These are phyloP conservation scores for Sinapis alba DNA, from an alignment of 441 rosid species.

Conservation along the genomic window DNA sequence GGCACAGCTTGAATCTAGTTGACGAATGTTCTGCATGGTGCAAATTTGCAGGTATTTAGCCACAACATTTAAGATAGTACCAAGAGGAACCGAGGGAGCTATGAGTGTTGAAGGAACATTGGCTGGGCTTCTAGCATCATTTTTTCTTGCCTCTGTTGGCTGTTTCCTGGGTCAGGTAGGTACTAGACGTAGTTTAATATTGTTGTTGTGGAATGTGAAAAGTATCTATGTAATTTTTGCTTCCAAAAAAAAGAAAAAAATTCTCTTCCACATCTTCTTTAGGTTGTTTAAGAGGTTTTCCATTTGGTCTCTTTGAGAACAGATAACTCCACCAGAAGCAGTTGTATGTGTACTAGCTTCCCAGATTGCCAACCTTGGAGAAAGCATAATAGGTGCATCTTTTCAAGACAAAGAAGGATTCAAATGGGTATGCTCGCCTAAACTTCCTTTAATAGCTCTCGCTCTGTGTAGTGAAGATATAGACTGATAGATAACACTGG, in stretches of 20 bases:
- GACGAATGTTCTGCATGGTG: constrained; percentile 4
- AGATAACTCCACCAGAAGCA: constrained; percentile 72
- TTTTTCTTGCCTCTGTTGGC: constrained; percentile 69
- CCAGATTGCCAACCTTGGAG: constrained; percentile 91
- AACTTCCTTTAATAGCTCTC: neutral
- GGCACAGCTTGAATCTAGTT: neutral
- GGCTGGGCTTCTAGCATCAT: constrained; percentile 83
- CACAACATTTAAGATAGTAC: constrained; percentile 83
- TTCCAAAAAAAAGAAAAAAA: neutral
- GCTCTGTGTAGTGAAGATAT: neutral
- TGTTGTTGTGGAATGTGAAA: neutral
- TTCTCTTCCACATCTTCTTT: neutral
- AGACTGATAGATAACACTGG: neutral
- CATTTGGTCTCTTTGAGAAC: constrained; percentile 30
- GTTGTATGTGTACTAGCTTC: constrained; percentile 83
- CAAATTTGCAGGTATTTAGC: constrained; percentile 57
- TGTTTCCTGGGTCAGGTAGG: constrained; percentile 86
- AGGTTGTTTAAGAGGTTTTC: neutral
- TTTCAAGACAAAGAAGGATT: constrained; percentile 90
- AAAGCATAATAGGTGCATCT: constrained; percentile 86
- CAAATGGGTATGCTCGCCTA: constrained; percentile 58
- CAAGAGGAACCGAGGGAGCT: constrained; percentile 97
- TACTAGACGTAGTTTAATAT: constrained; percentile 35
- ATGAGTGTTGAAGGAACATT: constrained; percentile 91
- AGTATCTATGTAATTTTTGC: neutral